These are phyloP conservation scores for Skeletonema marinoi DNA, from an alignment of 108 stramenopile species.

Conservation along the genomic window DNA sequence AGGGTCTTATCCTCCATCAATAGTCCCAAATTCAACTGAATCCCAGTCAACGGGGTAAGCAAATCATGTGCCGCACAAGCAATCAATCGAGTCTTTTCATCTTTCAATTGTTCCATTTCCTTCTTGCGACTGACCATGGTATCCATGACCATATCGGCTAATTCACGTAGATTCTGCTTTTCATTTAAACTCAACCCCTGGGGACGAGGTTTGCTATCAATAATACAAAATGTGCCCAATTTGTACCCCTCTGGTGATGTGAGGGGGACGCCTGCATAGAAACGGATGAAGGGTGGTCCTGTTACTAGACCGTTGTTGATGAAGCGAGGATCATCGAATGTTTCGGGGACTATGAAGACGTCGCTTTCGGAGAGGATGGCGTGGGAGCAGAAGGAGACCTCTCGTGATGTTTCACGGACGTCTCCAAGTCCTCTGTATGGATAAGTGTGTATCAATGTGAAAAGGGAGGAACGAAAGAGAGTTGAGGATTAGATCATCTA, in stretches of 20 bases:
- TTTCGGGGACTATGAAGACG: conserved; percentile 69
- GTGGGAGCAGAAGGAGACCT: conserved; percentile 85
- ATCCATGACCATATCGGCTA: conserved; percentile 66
- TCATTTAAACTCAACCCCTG: conserved; percentile 57
- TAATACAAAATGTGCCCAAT: conserved; percentile 79
- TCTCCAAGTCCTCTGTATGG: conserved; percentile 57
- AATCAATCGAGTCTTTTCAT: conserved; percentile 66
- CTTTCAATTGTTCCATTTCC: conserved; percentile 31
- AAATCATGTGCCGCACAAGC: conserved; percentile 85
- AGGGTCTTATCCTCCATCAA: conserved; percentile 63
- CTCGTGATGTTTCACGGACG: conserved; percentile 78
- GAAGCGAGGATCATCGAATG: conserved; percentile 70
- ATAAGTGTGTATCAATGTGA: neutral
- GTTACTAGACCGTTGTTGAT: conserved; percentile 64
- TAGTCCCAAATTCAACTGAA: conserved; percentile 64
- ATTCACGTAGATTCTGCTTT: conserved; percentile 72
- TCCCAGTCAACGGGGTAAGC: conserved; percentile 73
- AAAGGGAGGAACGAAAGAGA: neutral
- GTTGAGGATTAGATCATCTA: neutral
- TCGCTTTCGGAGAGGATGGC: conserved; percentile 58
- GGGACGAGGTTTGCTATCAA: conserved; percentile 65
- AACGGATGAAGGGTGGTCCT: conserved; percentile 76
- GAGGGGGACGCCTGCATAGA: conserved; percentile 86
- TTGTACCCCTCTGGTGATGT: conserved; percentile 73
- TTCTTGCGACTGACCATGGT: conserved; percentile 57